These are phyloP conservation scores for Spirogloea muscicola DNA, from an alignment of 139 green algal genomes.

Conservation along the genomic window DNA sequence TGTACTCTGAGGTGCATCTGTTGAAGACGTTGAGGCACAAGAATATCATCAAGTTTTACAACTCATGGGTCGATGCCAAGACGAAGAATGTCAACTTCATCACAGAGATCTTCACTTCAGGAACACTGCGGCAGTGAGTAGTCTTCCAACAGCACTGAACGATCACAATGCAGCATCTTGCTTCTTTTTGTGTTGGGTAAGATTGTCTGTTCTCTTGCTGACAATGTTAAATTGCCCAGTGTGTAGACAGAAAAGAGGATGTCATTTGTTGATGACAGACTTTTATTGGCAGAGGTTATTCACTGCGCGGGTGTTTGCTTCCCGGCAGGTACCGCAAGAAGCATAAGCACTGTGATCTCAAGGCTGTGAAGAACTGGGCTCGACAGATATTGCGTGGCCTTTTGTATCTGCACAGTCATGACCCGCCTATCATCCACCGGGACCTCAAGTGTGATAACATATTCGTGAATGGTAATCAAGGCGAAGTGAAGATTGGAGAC, in stretches of 20 bases:
- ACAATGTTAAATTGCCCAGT: too few relatives aligned
- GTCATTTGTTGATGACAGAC: too few relatives aligned
- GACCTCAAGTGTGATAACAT: slow-evolving; percentile 90
- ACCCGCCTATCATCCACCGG: slow-evolving; percentile 88
- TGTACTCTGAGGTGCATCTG: slow-evolving; percentile 93
- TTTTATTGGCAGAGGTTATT: too few relatives aligned
- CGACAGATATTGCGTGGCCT: slow-evolving; percentile 97
- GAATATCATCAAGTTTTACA: slow-evolving; percentile 97
- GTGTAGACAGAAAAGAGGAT: too few relatives aligned
- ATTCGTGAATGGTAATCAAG: slow-evolving; percentile 72
- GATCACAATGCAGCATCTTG: too few relatives aligned
- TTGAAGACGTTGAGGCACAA: slow-evolving; percentile 96
- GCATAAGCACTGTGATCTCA: slow-evolving; percentile 85
- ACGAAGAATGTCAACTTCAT: slow-evolving; percentile 95
- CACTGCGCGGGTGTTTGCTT: background rate
- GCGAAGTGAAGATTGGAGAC: slow-evolving; percentile 98
- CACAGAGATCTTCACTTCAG: slow-evolving; percentile 97
- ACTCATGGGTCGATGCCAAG: slow-evolving; percentile 89
- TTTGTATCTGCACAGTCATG: slow-evolving; percentile 88
- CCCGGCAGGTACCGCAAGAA: slow-evolving; percentile 77
- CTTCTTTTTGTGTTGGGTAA: too few relatives aligned
- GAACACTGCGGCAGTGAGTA: slow-evolving; percentile 84
- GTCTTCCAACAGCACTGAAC: too few relatives aligned
- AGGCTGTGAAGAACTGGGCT: slow-evolving; percentile 92
- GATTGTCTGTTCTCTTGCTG: too few relatives aligned